Evolutionary conservation across 495 filamentous ascomycete genomes (phyloP).

Genomic region (Astrothelium subdiscretum): DNA sequence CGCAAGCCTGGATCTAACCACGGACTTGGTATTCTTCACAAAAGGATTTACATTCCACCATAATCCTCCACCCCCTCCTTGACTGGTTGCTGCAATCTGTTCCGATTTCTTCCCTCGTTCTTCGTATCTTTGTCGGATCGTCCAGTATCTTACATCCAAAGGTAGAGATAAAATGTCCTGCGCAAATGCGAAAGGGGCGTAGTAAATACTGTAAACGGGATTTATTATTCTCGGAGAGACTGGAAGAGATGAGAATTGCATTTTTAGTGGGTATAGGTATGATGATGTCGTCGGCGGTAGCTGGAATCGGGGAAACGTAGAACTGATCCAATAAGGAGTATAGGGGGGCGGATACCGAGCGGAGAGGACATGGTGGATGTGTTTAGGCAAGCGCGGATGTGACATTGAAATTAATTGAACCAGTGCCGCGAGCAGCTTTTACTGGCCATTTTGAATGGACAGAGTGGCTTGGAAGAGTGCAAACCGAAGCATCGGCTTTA

Average conservation of each 20-base stretch:
- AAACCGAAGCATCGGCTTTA: neutral
- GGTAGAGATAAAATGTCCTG: neutral
- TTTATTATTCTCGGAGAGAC: neutral
- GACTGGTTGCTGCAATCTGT: neutral
- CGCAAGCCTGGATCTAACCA: neutral
- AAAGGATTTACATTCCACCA: neutral
- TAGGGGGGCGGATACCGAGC: neutral
- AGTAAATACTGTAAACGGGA: neutral
- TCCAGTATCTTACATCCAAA: neutral
- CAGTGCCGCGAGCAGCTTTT: no score
- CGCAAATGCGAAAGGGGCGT: neutral
- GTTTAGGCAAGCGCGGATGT: neutral
- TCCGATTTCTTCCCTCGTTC: neutral
- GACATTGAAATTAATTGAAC: neutral
- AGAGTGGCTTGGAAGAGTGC: neutral
- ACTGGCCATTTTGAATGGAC: no score
- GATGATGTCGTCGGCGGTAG: neutral
- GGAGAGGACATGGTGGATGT: neutral
- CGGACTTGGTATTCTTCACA: neutral
- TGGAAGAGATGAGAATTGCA: neutral
- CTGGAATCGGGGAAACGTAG: neutral
- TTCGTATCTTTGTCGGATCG: neutral
- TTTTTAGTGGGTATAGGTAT: neutral
- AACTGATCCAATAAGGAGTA: neutral
- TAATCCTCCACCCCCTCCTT: neutral